These are phyloP conservation scores for Mycena sanguinolenta DNA, from an alignment of 768 basidiomycete genomes.

Conservation along the genomic window DNA sequence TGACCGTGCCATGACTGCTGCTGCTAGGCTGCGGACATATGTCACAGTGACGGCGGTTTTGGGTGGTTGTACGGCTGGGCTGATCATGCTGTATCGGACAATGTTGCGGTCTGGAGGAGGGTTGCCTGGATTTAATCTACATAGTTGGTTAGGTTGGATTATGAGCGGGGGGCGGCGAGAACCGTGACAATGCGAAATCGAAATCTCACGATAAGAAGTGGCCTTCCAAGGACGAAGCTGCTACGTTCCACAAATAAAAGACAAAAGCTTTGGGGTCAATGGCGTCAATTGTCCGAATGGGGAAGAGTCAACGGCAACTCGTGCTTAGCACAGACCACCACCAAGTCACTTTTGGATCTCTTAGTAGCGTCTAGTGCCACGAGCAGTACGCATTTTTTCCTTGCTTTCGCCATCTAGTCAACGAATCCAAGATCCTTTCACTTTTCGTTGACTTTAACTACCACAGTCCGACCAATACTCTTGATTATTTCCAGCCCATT, in stretches of 20 bases:
- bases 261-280: background rate
- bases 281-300: constrained; percentile 10
- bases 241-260: no score
- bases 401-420: constrained; percentile 24
- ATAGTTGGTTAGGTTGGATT: constrained; percentile 75
- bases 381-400: constrained; percentile 32
- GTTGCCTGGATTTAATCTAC: constrained; percentile 65
- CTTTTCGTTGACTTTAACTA: constrained; percentile 18
- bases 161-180: constrained; percentile 66
- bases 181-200: constrained; percentile 48
- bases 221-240: no score
- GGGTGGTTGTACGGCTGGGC: constrained; percentile 80
- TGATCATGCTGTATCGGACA: constrained; percentile 79
- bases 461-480: constrained; percentile 22
- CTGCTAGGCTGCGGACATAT: constrained; percentile 78
- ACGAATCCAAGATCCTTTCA: constrained; percentile 26
- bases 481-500: constrained; percentile 7
- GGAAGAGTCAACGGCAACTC: constrained; percentile 2
- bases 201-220: no score
- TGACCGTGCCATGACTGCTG: constrained; percentile 80
- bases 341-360: constrained; percentile 29
- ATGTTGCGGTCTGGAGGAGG: constrained; percentile 72
- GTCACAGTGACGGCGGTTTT: constrained; percentile 79
- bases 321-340: constrained; percentile 29
- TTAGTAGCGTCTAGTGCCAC: constrained; percentile 18